phyloP scores from a whole-genome alignment of 495 filamentous ascomycete genomes.

The Aspergillus cristatus region DNA sequence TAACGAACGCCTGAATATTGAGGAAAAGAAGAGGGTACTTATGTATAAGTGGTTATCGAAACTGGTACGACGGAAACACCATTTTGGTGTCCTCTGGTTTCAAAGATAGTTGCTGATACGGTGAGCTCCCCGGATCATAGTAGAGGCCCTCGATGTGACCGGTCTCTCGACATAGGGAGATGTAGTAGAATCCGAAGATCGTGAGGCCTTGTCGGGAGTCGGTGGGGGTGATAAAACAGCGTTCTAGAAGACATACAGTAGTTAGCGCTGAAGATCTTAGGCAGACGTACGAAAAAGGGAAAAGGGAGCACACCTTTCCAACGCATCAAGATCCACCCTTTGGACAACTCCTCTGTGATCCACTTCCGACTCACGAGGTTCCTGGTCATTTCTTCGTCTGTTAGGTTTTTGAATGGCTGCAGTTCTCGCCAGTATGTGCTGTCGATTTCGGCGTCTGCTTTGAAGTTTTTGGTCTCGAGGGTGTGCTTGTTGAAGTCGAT shows the following conservation, averaged over 20 bases:
- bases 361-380: constrained; percentile 50
- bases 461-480: constrained; percentile 59
- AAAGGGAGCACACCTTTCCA: constrained; percentile 54
- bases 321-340: constrained; percentile 64
- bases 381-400: constrained; percentile 49
- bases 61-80: constrained; percentile 30
- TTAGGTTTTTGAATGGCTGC: constrained; percentile 52
- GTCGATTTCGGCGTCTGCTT: constrained; percentile 50
- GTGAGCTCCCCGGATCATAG: constrained; percentile 62
- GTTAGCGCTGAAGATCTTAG: not conserved
- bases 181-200: constrained; percentile 70
- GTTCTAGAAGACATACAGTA: constrained; percentile 44
- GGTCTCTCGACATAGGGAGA: constrained; percentile 50
- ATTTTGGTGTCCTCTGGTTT: constrained; percentile 39
- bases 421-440: constrained; percentile 64
- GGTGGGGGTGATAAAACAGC: constrained; percentile 60
- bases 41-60: constrained; percentile 18
- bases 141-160: constrained; percentile 63
- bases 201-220: constrained; percentile 53
- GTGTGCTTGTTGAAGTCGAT: constrained; percentile 63
- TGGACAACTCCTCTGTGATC: constrained; percentile 41
- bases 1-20: too few species aligned
- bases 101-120: constrained; percentile 59
- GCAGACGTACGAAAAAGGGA: not conserved
- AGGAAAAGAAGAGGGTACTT: not conserved